Conservation (phyloP, 768 basidiomycete genomes). For the Dacryopinax spathularia region DNA sequence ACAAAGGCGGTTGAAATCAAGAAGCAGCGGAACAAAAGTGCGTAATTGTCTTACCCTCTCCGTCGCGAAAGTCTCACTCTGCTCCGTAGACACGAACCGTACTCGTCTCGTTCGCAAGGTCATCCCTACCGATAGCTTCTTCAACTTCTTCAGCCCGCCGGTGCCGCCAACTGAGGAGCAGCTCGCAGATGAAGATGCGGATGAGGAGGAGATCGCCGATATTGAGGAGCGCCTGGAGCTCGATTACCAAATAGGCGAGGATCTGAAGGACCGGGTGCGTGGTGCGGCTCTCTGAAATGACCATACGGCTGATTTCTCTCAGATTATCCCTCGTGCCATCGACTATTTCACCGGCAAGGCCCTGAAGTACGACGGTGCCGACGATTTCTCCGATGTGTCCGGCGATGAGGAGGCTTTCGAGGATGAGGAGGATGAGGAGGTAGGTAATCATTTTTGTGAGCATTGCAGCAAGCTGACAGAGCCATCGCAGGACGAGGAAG, state of each 20-base stretch:
- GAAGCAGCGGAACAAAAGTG: conserved; percentile 98
- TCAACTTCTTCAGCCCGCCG: conserved; percentile 93
- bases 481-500: conserved; percentile 53
- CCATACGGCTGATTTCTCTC: background rate
- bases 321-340: conserved; percentile 89
- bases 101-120: conserved; percentile 51
- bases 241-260: conserved; percentile 97
- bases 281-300: background rate
- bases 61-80: background rate
- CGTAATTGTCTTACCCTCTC: conserved; percentile 17
- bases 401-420: conserved; percentile 35
- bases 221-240: conserved; percentile 87
- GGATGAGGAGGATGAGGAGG: conserved; percentile 22
- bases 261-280: conserved; percentile 84
- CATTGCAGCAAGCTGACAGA: background rate
- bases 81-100: conserved; percentile 29
- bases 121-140: conserved; percentile 86
- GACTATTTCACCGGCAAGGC: conserved; percentile 98
- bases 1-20: conserved; percentile 97
- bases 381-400: conserved; percentile 20
- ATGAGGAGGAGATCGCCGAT: conserved; percentile 75
- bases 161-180: conserved; percentile 52
- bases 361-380: conserved; percentile 49
- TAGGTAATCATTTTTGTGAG: background rate
- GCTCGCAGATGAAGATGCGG: conserved; percentile 56